A percentile compares a stretch with the other conserved stretches of the same genome.
phyloP scores from a whole-genome alignment of 805 yeast genomes.

The Kregervanrija pseudodelftensis region DNA sequence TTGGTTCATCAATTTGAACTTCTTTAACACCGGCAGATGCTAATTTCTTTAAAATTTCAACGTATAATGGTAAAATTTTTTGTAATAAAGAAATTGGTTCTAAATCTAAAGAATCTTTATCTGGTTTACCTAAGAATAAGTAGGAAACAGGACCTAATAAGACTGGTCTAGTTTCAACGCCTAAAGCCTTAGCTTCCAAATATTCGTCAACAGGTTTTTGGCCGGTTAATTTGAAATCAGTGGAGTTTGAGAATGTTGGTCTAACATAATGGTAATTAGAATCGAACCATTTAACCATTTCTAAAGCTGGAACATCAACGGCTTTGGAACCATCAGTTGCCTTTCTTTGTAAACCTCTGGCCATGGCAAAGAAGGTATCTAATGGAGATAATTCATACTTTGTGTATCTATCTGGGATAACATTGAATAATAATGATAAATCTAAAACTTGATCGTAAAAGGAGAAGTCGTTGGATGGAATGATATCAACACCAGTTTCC shows the following conservation, averaged over 20 bases:
- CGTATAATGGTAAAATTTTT: conserved; percentile 89
- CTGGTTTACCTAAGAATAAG: conserved; percentile 94
- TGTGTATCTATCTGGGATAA: conserved; percentile 93
- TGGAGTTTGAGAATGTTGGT: conserved; percentile 95
- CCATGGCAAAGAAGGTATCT: conserved; percentile 97
- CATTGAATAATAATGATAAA: conserved; percentile 87
- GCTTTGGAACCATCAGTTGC: conserved; percentile 82
- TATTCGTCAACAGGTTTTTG: conserved; percentile 95
- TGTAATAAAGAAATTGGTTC: conserved; percentile 87
- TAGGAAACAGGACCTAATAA: conserved; percentile 94
- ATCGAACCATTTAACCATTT: conserved; percentile 99
- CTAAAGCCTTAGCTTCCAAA: conserved; percentile 95
- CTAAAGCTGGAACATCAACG: conserved; percentile 97
- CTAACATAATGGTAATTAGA: conserved; percentile 99
- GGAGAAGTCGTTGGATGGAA: conserved; percentile 97
- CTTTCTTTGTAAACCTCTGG: conserved; percentile 98
- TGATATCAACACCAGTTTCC: conserved; percentile 94
- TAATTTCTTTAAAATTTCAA: conserved; percentile 79
- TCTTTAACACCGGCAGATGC: conserved; percentile 90
- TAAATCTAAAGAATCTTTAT: conserved; percentile 92
- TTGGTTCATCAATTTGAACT: conserved; percentile 97
- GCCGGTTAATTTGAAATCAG: conserved; percentile 93
- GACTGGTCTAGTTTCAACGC: conserved; percentile 97
- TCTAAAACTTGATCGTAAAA: conserved; percentile 97
- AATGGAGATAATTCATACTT: conserved; percentile 82